Percentiles rank a stretch among this genome's conserved stretches.
These are phyloP conservation scores for Microsporum canis DNA, from an alignment of 2,329 filamentous ascomycete genomes.

Conservation along the genomic window DNA sequence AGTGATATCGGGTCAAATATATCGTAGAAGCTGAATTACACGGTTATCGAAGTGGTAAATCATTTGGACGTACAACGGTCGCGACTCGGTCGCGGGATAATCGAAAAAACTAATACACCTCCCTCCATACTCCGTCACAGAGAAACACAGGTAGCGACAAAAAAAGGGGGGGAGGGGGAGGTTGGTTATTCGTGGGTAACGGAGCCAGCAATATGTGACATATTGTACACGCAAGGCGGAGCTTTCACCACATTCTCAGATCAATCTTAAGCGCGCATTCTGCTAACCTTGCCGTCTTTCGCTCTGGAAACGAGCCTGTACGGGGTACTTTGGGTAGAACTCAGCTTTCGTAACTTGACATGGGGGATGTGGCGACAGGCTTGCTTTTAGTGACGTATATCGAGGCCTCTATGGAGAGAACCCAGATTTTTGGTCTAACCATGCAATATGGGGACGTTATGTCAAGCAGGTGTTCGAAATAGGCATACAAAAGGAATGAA, in stretches of 20 bases:
- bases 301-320: not conserved
- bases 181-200: not conserved
- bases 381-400: not conserved
- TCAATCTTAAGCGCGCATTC: not conserved
- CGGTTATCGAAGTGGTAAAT: not conserved
- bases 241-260: not conserved
- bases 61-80: constrained; percentile 1
- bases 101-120: not conserved
- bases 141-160: not conserved
- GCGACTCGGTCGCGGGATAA: constrained; percentile 3
- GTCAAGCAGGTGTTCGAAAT: not conserved
- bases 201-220: not conserved
- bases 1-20: not conserved
- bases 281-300: not conserved
- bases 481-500: not conserved
- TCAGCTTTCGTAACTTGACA: not conserved
- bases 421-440: not conserved
- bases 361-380: not conserved
- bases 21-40: not conserved
- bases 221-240: not conserved
- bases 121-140: not conserved
- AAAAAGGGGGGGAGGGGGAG: not conserved
- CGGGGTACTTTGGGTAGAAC: not conserved
- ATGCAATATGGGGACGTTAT: not conserved
- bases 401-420: not conserved